Conservation (phyloP, 2,329 filamentous ascomycete genomes). For the Thyridium curvatum region DNA sequence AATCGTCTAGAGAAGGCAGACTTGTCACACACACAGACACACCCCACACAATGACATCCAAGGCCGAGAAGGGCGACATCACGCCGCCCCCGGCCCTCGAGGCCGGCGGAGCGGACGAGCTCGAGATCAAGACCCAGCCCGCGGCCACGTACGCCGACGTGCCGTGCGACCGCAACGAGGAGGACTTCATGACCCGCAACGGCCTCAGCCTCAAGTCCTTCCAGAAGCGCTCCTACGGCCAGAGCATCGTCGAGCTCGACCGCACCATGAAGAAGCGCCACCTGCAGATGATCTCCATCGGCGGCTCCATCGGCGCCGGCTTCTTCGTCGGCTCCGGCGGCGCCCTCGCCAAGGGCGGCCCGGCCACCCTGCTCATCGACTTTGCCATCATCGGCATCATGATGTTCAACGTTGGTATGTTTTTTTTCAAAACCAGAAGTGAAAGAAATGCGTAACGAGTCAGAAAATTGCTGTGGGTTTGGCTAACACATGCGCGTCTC, state of each 20-base stretch:
- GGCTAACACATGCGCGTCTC: conserved; percentile 16
- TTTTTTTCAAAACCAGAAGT: too few relatives aligned
- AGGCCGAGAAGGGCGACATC: too few relatives aligned
- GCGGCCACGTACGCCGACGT: too few relatives aligned
- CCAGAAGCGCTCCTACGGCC: conserved; percentile 28
- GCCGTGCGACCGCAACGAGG: conserved; percentile 8
- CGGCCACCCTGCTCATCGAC: conserved; percentile 36
- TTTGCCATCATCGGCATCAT: conserved; percentile 52
- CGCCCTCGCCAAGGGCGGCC: conserved; percentile 40
- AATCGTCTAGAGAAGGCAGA: too few relatives aligned
- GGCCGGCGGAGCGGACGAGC: too few relatives aligned
- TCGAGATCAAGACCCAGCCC: too few relatives aligned
- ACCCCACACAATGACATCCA: too few relatives aligned
- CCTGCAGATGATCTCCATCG: conserved; percentile 16
- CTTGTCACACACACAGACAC: too few relatives aligned
- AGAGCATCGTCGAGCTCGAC: conserved; percentile 28
- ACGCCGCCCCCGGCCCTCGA: too few relatives aligned
- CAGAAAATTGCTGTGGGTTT: too few relatives aligned
- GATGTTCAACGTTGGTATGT: conserved; percentile 49
- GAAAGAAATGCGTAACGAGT: too few relatives aligned
- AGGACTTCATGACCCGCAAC: conserved; percentile 28
- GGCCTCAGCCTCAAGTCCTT: conserved; percentile 35
- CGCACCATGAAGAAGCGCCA: conserved; percentile 17
- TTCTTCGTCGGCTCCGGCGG: conserved; percentile 55
- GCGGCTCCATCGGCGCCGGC: conserved; percentile 53